These are phyloP conservation scores for Picea sitchensis DNA, from an alignment of 75 land plant species.

Conservation along the genomic window DNA sequence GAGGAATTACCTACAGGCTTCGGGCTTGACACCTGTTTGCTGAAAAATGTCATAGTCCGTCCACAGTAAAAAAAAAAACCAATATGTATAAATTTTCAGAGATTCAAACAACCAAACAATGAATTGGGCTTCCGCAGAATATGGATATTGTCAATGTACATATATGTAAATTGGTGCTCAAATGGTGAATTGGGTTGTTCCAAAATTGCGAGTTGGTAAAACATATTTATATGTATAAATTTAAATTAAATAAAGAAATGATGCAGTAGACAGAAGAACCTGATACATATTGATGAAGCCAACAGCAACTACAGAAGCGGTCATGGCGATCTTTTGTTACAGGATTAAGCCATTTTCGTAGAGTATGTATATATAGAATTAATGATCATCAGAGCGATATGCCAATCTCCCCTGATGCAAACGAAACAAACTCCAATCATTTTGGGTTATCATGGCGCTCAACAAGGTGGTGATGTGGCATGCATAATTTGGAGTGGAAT, in stretches of 20 bases:
- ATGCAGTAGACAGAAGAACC: background rate
- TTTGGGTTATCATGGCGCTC: too few relatives aligned
- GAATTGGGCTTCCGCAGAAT: background rate
- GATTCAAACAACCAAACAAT: background rate
- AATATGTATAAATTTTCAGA: background rate
- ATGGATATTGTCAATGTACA: background rate
- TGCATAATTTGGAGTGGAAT: too few relatives aligned
- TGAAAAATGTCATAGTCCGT: background rate
- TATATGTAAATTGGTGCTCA: background rate
- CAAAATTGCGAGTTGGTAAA: background rate
- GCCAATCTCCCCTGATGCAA: too few relatives aligned
- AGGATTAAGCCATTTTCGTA: background rate
- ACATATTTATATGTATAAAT: background rate
- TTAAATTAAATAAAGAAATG: background rate
- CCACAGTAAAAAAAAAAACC: background rate
- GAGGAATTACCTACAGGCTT: background rate
- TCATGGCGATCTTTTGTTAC: background rate
- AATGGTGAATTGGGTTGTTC: background rate
- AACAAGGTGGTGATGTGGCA: too few relatives aligned
- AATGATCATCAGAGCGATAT: too few relatives aligned
- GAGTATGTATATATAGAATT: too few relatives aligned
- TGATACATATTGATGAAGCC: conserved; percentile 2
- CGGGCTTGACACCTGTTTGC: background rate
- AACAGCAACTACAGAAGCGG: background rate
- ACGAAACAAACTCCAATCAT: too few relatives aligned